Evolutionary conservation across 371 early-diverging fungal species (phyloP).

Genomic region (Mortierella polycephala): DNA sequence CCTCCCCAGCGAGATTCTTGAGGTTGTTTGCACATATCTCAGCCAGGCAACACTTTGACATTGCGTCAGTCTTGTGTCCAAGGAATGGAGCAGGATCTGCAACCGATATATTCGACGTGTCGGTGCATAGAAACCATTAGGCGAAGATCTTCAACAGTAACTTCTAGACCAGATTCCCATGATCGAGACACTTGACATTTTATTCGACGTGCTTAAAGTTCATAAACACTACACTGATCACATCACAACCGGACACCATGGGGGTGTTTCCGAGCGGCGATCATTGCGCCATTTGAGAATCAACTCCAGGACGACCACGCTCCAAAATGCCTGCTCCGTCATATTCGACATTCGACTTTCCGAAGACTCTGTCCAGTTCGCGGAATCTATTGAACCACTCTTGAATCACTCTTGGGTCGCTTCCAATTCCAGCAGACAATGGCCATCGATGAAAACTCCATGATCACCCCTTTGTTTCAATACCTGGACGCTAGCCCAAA

Average conservation of each 20-base stretch:
- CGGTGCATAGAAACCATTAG: slow-evolving; percentile 18
- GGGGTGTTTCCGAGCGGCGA: slow-evolving; percentile 1
- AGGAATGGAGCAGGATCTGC: slow-evolving; percentile 28
- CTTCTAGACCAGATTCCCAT: slow-evolving; percentile 18
- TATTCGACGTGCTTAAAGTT: too few species aligned
- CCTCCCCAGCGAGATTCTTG: slow-evolving; percentile 35
- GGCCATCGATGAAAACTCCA: neutral
- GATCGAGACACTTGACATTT: slow-evolving; percentile 37
- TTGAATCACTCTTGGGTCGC: neutral
- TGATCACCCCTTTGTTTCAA: slow-evolving; percentile 1
- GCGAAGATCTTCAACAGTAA: neutral
- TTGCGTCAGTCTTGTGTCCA: slow-evolving; percentile 29
- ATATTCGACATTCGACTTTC: slow-evolving; percentile 12
- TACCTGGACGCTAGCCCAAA: slow-evolving; percentile 1
- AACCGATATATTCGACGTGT: slow-evolving; percentile 19
- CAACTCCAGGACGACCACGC: neutral
- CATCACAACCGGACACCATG: neutral
- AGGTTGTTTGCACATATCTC: slow-evolving; percentile 21
- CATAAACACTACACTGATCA: neutral
- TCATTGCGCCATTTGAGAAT: slow-evolving; percentile 4
- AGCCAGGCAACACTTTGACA: slow-evolving; percentile 26
- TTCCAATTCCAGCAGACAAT: slow-evolving; percentile 10
- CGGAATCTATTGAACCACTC: neutral
- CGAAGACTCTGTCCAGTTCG: neutral
- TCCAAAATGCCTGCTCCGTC: slow-evolving; percentile 24